Evolutionary conservation across 805 yeast species (phyloP), one percentile per base, ranked within the genome.

Genomic region (Ascoidea rubescens): DNA sequence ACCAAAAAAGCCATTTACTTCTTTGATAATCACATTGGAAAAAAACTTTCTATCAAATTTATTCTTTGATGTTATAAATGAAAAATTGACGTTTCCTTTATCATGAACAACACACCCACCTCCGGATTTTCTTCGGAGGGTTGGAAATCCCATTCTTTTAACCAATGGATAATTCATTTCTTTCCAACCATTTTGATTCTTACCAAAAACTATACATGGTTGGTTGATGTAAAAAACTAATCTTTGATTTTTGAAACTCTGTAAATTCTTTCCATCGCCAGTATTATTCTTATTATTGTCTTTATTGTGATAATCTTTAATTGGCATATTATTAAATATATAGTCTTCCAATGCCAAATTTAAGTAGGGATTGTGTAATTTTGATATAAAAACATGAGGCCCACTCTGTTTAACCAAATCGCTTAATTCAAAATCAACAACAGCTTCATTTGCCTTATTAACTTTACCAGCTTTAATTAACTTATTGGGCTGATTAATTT

Each of bases 51-150:
- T 62, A 67, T 76, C 71, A 62, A 93, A 93, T 2, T 73, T 74
- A 10, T 72, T 74, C 55, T 86, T 75, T 3, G 86, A 72, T 7
- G 86, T 79, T 70, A 91, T 80, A 60, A 78, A 88, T 4, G 95
- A 82, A 65, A 83, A 93, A 62, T 93, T 93, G 17, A 83, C 80
- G 60, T 93, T 93, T 0, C 97, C 96, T 5, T 72, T 57, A 65
- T 91, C 99, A 64, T 93, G 99, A 8, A 89, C 96, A 0, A 93
- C 99, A 0, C 97, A 80, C 0, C 99, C 99, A 1, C 99, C 99
- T 0, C 99, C 99, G 6, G 93, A 82, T 49, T 76, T 70, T 52
- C 99, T 71, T 58, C 99, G 71, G 5, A 93, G 62, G 5, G 90
- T 61, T 0, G 95, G 91, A 31, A 87, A 72, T 2, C 69, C 69